phyloP scores from a whole-genome alignment of 2,329 filamentous ascomycete species.

The Trichophyton verrucosum region DNA sequence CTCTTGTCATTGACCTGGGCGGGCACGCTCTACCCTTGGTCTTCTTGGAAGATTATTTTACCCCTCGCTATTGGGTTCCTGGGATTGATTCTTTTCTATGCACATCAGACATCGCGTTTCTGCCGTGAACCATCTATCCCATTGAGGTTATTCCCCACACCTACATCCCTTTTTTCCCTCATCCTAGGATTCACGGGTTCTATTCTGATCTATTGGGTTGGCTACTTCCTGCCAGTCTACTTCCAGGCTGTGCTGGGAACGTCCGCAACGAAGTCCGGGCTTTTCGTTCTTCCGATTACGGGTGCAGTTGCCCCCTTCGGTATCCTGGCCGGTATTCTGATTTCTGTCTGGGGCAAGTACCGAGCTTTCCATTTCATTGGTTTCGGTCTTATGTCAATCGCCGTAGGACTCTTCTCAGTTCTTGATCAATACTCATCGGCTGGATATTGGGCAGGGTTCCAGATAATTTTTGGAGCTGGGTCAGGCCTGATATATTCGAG shows the following conservation, averaged over 20 bases:
- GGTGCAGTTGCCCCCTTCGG: background rate
- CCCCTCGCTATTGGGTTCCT: slow-evolving; percentile 26
- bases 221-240: slow-evolving; percentile 29
- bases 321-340: background rate
- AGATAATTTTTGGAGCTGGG: background rate
- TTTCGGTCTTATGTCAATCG: background rate
- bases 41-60: slow-evolving; percentile 7
- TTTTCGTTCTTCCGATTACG: slow-evolving; percentile 25
- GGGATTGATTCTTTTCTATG: slow-evolving; percentile 18
- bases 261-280: slow-evolving; percentile 28
- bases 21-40: slow-evolving; percentile 24
- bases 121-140: slow-evolving; percentile 31
- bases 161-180: background rate
- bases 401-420: background rate
- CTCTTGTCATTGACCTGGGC: slow-evolving; percentile 30
- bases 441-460: background rate
- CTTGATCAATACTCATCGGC: background rate
- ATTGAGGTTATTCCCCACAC: slow-evolving; percentile 12
- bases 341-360: background rate
- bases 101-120: slow-evolving; percentile 23
- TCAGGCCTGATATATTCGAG: background rate
- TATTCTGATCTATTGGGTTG: background rate
- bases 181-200: slow-evolving; percentile 7
- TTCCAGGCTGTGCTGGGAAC: slow-evolving; percentile 31
- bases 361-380: background rate